Evolutionary conservation across 2,329 filamentous ascomycete species (phyloP), one percentile per base, ranked within the genome.

Genomic region (Aspergillus sp.): DNA sequence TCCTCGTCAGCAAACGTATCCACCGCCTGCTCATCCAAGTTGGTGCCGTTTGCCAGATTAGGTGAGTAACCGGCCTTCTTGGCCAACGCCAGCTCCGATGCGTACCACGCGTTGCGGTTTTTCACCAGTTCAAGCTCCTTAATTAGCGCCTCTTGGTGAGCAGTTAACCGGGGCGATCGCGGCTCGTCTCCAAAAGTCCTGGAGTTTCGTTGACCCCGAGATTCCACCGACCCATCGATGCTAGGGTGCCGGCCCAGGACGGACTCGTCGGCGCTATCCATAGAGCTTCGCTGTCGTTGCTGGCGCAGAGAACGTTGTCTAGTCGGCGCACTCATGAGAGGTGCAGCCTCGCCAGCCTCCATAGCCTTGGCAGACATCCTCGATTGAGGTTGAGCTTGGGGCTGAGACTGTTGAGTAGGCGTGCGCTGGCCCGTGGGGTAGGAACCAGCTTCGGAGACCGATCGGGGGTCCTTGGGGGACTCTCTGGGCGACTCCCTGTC

Each of bases 101-200:
- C 92, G 75, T 96, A 97, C 95, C 95, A 99, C 0, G 94, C 94
- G 76, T 96, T 98, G 54, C 90, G 87, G 70, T 90, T 95, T 69
- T 91, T 91, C 3, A 89, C 85, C 9, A 87, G 83, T 72, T 99
- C 94, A 2, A 99, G 82, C 72, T 99, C 95, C 72, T 95, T 94
- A 14, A 91, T 82, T 12, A 97, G 76, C 0, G 90, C 87, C 63
- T 85, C 86, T 62, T 81, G 80, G 54, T 82, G 65, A 67, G 78
- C 71, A 3, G 75, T 80, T 45, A 81, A 63, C 45, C 75, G 75
- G 11, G 79, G 79, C 9, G 78, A 81, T 14, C 75, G 73, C 39
- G 78, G 79, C 60, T 80, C 78, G 32, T 81, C 78, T 11, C 65
- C 71, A 14, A 77, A 63, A 20, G 67, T 77, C 57, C 73, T 73